Conservation (phyloP, 2,329 filamentous ascomycete species). For the Arachnomyces sp. region DNA sequence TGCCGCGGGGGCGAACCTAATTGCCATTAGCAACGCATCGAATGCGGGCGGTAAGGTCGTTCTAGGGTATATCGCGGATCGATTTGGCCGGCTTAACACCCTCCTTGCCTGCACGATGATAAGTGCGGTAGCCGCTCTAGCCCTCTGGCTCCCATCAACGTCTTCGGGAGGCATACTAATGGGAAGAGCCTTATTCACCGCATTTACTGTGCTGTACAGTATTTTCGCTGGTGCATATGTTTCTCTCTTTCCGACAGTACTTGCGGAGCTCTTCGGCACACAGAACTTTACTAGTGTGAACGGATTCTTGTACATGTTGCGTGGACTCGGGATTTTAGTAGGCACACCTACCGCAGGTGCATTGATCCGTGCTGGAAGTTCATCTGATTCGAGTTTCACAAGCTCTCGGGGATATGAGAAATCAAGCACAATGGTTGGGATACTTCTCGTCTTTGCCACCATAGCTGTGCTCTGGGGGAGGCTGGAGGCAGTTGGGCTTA, state of each 20-base stretch:
- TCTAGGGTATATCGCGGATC: slow-evolving; percentile 32
- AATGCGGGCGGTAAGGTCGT: slow-evolving; percentile 32
- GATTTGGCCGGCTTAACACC: slow-evolving; percentile 27
- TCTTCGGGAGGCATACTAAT: background rate
- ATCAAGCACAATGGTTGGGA: no score
- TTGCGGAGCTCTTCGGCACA: slow-evolving; percentile 33
- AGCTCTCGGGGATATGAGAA: no score
- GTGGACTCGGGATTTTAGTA: slow-evolving; percentile 29
- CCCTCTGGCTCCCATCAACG: slow-evolving; percentile 20
- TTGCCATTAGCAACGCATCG: slow-evolving; percentile 32
- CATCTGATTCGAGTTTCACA: no score
- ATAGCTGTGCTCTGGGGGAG: no score
- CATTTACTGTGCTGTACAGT: slow-evolving; percentile 28
- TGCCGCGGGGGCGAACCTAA: slow-evolving; percentile 30
- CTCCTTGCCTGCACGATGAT: no score
- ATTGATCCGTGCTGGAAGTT: no score
- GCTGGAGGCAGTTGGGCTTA: no score
- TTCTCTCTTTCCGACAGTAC: slow-evolving; percentile 30
- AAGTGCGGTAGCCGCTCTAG: slow-evolving; percentile 20
- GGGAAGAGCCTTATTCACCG: slow-evolving; percentile 18
- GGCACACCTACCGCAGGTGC: slow-evolving; percentile 28
- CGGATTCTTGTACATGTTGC: slow-evolving; percentile 32
- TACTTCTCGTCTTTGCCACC: no score
- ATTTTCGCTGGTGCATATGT: slow-evolving; percentile 32
- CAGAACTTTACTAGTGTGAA: slow-evolving; percentile 32